phyloP scores from a whole-genome alignment of 306 rosid genomes.

The Hylodesmum podocarpum region DNA sequence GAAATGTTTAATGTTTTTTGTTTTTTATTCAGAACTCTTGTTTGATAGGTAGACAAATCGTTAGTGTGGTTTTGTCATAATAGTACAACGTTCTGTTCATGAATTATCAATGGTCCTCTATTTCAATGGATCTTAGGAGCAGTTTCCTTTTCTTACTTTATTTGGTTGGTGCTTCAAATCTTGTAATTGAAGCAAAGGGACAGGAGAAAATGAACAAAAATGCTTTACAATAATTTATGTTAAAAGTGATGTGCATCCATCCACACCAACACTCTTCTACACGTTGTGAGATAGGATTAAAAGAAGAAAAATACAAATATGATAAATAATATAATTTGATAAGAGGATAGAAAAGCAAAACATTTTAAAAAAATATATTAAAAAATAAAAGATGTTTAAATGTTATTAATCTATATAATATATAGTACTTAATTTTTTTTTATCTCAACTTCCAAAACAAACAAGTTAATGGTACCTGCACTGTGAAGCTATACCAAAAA shows the following conservation, averaged over 20 bases:
- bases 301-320: too few species aligned
- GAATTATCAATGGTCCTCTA: background rate
- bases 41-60: background rate
- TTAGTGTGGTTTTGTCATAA: conserved; percentile 16
- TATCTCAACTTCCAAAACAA: too few species aligned
- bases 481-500: background rate
- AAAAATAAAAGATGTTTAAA: too few species aligned
- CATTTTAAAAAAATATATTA: too few species aligned
- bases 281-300: too few species aligned
- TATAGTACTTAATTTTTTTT: background rate
- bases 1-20: background rate
- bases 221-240: background rate
- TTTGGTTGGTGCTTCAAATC: conserved; percentile 27
- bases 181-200: background rate
- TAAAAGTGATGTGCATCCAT: background rate
- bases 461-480: background rate
- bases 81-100: conserved; percentile 24
- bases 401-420: too few species aligned
- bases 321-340: too few species aligned
- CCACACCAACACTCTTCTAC: too few species aligned
- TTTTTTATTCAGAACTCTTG: background rate
- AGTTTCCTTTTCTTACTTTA: conserved; percentile 35
- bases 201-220: background rate
- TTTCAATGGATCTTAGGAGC: conserved; percentile 29
- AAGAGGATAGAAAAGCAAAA: too few species aligned